These are phyloP conservation scores for Tetrahymena thermophila DNA, from an alignment of 73 alveolate genomes.

Conservation along the genomic window DNA sequence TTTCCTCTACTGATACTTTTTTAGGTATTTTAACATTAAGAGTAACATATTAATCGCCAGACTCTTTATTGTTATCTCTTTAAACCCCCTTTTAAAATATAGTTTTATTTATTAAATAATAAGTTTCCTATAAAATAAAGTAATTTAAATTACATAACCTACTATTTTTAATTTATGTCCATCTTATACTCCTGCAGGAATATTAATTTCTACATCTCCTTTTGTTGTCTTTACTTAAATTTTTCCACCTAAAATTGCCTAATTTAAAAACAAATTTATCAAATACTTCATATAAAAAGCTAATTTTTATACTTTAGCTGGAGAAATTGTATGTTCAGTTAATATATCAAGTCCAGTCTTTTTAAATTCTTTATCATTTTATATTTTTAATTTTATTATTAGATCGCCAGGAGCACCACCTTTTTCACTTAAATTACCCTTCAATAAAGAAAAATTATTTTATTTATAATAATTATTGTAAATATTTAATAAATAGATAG, in stretches of 20 bases:
- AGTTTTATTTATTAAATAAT: too few relatives aligned
- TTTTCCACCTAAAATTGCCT: constrained; percentile 76
- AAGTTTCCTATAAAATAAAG: too few relatives aligned
- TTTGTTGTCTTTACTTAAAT: constrained; percentile 58
- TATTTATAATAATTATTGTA: too few relatives aligned
- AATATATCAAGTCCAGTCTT: constrained; percentile 71
- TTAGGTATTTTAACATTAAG: neutral
- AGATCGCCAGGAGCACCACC: constrained; percentile 81
- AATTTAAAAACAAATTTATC: neutral
- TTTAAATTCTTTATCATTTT: constrained; percentile 56
- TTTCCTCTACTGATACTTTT: neutral
- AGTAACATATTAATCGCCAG: neutral
- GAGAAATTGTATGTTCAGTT: constrained; percentile 47
- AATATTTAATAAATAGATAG: neutral
- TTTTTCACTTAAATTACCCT: constrained; percentile 60
- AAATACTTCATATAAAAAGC: neutral
- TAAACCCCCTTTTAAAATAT: neutral
- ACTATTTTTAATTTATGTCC: constrained; percentile 57
- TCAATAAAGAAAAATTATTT: neutral
- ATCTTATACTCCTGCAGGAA: constrained; percentile 69
- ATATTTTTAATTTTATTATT: constrained; percentile 52
- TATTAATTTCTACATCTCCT: constrained; percentile 58
- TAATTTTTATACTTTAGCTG: neutral
- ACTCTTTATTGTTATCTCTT: neutral
- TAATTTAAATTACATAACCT: constrained; percentile 12